These are phyloP conservation scores for Pseudohalonectria lignicola DNA, from an alignment of 2,329 filamentous ascomycete genomes.

Conservation along the genomic window DNA sequence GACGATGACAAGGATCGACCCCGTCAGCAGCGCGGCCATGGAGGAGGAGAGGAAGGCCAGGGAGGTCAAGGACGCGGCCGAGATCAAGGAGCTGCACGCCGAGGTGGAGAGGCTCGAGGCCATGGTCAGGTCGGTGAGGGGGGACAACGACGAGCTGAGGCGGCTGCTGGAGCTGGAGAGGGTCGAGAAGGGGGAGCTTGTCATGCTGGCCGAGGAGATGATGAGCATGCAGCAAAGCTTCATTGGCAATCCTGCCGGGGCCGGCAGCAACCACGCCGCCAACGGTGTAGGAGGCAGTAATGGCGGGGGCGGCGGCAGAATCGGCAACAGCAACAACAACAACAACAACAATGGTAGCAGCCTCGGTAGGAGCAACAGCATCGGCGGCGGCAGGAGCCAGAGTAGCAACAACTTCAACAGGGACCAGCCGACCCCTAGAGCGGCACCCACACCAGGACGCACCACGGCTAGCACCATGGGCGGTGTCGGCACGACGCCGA, in stretches of 20 bases:
- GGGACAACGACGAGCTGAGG: slow-evolving; percentile 57
- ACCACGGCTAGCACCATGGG: too few relatives aligned
- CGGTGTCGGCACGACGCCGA: slow-evolving; percentile 12
- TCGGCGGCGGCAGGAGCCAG: background rate
- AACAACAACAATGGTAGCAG: background rate
- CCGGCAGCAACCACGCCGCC: slow-evolving; percentile 11
- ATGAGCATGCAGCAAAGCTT: slow-evolving; percentile 53
- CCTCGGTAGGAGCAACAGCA: background rate
- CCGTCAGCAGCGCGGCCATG: slow-evolving; percentile 26
- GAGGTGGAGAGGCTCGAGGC: slow-evolving; percentile 65
- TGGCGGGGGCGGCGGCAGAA: slow-evolving; percentile 1
- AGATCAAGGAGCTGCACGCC: slow-evolving; percentile 60
- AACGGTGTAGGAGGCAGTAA: slow-evolving; percentile 2
- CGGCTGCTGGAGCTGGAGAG: slow-evolving; percentile 61
- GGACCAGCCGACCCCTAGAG: too few relatives aligned
- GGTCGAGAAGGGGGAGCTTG: slow-evolving; percentile 74
- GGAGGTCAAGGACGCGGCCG: slow-evolving; percentile 55
- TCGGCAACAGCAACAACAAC: background rate
- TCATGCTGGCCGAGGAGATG: slow-evolving; percentile 75
- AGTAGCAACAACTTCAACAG: slow-evolving; percentile 2
- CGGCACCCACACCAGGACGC: too few relatives aligned
- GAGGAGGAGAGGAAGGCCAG: slow-evolving; percentile 42
- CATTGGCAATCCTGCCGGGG: slow-evolving; percentile 14
- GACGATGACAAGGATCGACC: slow-evolving; percentile 49
- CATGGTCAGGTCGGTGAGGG: slow-evolving; percentile 57